These are phyloP conservation scores for Lactarius psammicola DNA, from an alignment of 768 basidiomycete species.

Conservation along the genomic window DNA sequence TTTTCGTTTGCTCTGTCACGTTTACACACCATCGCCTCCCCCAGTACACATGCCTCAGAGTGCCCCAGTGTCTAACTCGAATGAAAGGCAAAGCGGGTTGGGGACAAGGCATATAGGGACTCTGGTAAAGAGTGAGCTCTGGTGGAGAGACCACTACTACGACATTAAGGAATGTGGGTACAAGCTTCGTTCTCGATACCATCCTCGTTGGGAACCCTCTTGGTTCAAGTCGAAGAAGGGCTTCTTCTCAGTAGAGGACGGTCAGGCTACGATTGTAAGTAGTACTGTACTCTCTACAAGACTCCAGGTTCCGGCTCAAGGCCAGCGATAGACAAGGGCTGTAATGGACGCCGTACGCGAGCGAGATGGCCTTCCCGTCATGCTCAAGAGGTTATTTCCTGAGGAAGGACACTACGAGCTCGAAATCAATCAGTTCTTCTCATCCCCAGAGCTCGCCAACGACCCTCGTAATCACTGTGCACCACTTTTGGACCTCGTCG, in stretches of 20 bases:
- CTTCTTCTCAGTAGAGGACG: conserved; percentile 18
- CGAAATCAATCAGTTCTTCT: conserved; percentile 10
- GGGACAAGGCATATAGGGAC: conserved; percentile 6
- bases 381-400: conserved; percentile 13
- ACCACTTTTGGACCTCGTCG: conserved; percentile 31
- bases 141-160: conserved; percentile 17
- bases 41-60: background rate
- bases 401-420: conserved; percentile 20
- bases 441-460: conserved; percentile 23
- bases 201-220: conserved; percentile 18
- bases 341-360: conserved; percentile 20
- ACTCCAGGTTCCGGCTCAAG: background rate
- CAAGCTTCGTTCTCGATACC: conserved; percentile 21
- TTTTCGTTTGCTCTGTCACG: no score
- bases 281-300: background rate
- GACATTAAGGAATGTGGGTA: conserved; percentile 12
- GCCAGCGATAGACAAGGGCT: conserved; percentile 9
- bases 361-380: conserved; percentile 13
- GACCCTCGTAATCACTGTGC: no score
- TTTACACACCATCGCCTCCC: no score
- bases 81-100: background rate
- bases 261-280: conserved; percentile 21
- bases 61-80: background rate
- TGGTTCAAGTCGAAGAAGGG: conserved; percentile 5
- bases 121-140: conserved; percentile 18